These are phyloP conservation scores for Bathelium albidoporum DNA, from an alignment of 495 filamentous ascomycete genomes.

Conservation along the genomic window DNA sequence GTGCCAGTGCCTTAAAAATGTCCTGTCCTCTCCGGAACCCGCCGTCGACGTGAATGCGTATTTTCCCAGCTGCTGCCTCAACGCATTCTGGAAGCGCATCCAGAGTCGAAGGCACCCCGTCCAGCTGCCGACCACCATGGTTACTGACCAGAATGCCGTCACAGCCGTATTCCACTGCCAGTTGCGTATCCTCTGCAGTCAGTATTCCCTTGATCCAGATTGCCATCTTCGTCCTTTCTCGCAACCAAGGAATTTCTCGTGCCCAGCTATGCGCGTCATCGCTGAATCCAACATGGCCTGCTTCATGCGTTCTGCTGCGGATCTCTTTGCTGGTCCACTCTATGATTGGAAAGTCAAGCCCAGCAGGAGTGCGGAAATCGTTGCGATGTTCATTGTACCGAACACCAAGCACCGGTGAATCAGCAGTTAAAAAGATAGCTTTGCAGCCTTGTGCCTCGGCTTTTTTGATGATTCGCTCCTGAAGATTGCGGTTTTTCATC, in stretches of 20 bases:
- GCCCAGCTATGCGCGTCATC: slow-evolving; percentile 31
- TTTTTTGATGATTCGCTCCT: slow-evolving; percentile 25
- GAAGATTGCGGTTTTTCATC: slow-evolving; percentile 31
- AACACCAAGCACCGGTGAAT: slow-evolving; percentile 22
- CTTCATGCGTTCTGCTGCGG: slow-evolving; percentile 20
- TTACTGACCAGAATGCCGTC: slow-evolving; percentile 37
- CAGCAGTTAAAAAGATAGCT: slow-evolving; percentile 25
- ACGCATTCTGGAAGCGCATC: slow-evolving; percentile 38
- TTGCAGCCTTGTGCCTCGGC: slow-evolving; percentile 28
- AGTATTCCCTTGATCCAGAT: slow-evolving; percentile 36
- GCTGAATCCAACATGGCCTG: slow-evolving; percentile 24
- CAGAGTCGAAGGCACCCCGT: slow-evolving; percentile 36
- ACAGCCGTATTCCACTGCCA: slow-evolving; percentile 27
- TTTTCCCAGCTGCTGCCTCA: slow-evolving; percentile 28
- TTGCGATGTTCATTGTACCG: slow-evolving; percentile 24
- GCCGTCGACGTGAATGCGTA: slow-evolving; percentile 26
- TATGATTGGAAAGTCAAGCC: slow-evolving; percentile 21
- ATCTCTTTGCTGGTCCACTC: slow-evolving; percentile 13
- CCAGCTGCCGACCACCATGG: slow-evolving; percentile 37
- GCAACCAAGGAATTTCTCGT: slow-evolving; percentile 29
- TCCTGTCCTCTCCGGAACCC: slow-evolving; percentile 34
- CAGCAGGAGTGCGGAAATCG: slow-evolving; percentile 20
- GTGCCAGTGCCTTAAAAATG: slow-evolving; percentile 39
- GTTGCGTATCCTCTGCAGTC: slow-evolving; percentile 28
- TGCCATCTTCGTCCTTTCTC: slow-evolving; percentile 29